Evolutionary conservation across 2,329 filamentous ascomycete genomes (phyloP).

Genomic region (Ophiostoma ips): DNA sequence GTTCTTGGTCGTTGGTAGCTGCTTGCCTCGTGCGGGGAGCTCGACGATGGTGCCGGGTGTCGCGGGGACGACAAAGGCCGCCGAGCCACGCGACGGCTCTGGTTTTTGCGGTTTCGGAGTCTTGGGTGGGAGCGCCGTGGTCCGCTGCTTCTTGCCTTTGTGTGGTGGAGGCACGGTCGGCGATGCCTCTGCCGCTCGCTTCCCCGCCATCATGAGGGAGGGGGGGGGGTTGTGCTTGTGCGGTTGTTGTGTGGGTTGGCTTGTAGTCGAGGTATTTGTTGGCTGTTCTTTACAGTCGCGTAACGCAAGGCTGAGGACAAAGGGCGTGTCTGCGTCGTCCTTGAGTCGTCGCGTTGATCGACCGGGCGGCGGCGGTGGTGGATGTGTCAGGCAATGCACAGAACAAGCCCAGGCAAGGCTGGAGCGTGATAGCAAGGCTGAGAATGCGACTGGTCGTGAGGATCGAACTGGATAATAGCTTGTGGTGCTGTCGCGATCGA

Average conservation of each 20-base stretch:
- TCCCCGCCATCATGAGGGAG: not conserved
- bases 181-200: not conserved
- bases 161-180: not conserved
- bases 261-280: not conserved
- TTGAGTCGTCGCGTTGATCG: too few species aligned
- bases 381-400: too few species aligned
- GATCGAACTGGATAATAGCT: not conserved
- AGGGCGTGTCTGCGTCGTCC: too few species aligned
- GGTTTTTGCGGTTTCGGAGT: not conserved
- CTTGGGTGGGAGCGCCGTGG: not conserved
- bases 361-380: too few species aligned
- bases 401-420: too few species aligned
- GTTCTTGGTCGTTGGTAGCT: not conserved
- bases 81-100: not conserved
- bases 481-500: not conserved
- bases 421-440: not conserved
- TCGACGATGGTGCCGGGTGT: slow-evolving; percentile 5
- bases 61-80: slow-evolving; percentile 2
- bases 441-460: not conserved
- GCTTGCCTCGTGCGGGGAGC: not conserved
- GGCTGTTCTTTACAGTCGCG: too few species aligned
- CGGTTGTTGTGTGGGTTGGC: not conserved
- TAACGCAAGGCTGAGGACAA: too few species aligned
- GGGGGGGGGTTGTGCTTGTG: too few species aligned
- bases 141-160: slow-evolving; percentile 7